Base-by-base conservation (phyloP, 768 basidiomycete genomes). In the Lyophyllum decastes region DNA sequence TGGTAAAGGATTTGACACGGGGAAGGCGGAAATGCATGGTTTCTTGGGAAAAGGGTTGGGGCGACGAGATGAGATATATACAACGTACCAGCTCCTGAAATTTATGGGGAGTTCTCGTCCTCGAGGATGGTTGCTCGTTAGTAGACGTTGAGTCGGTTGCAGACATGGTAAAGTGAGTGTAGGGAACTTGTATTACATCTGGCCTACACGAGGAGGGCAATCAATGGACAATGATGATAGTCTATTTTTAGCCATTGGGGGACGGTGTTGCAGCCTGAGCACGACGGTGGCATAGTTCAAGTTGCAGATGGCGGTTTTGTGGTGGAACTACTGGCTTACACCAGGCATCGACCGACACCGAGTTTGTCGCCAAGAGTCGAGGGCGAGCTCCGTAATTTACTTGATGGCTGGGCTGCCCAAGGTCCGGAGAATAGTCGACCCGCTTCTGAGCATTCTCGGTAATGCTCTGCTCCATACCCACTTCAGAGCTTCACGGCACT, bases 1-100 rank as follows among this genome's bases (percentile, higher is more conserved):
- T 69, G 65, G 80, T 69, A 56, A 82, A 76, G 16, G 79, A 78
- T 51, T 73, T 71, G 27, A 75, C 70, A 30, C 68, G 75, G 49
- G 79, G 79, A 48, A 82, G 70, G 60, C 79, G 79, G 67, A 79
- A 78, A 65, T 78, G 80, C 79, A 80, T 81, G 38, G 55, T 25
- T 19, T 49, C 34, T 30, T 44, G 19, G 46, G n/a, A 45, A 17
- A 19, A 27, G 46, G 52, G 10, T 30, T 30, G 47, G 25, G 26
- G 52, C 38, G 47, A 21, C 16, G 43, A 8, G 24, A 17, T 19
- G 33, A 22, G 11, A 22, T 55, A 55, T 61, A 64, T 53, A 59
- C 34, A 19, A 65, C 61, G 17, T 53, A 63, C 67, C 49, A 66
- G 26, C 43, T 63, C 49, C 59, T 64, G 55, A 59, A 67, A 65